Conservation (phyloP, 331 rosid species). For the Arachis monticola region DNA sequence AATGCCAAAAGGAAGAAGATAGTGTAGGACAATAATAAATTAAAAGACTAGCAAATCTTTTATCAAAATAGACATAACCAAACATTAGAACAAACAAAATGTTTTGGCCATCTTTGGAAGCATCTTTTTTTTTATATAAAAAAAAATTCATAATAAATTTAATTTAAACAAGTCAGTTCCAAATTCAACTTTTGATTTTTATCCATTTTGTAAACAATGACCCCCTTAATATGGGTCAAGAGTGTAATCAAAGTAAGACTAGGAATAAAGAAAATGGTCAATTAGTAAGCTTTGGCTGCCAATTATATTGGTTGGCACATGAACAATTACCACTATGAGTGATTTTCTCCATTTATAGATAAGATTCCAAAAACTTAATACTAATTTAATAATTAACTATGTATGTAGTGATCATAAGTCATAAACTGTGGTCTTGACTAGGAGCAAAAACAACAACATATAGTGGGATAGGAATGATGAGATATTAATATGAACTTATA, state of each 20-base stretch:
- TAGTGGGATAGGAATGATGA: neutral
- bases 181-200: slow-evolving; percentile 31
- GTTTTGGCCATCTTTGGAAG: slow-evolving; percentile 35
- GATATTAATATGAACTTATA: neutral
- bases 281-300: slow-evolving; percentile 29
- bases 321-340: slow-evolving; percentile 15
- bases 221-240: neutral
- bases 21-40: neutral
- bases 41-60: slow-evolving; percentile 22
- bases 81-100: slow-evolving; percentile 46
- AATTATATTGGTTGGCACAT: slow-evolving; percentile 26
- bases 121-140: slow-evolving; percentile 1
- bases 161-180: slow-evolving; percentile 19
- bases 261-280: neutral
- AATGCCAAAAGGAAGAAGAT: slow-evolving; percentile 51
- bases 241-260: slow-evolving; percentile 4
- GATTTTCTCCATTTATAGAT: slow-evolving; percentile 5
- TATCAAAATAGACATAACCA: slow-evolving; percentile 29
- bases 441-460: slow-evolving; percentile 12
- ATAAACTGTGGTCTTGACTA: slow-evolving; percentile 33
- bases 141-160: neutral
- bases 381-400: neutral
- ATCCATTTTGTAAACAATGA: neutral
- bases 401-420: slow-evolving; percentile 27
- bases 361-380: slow-evolving; percentile 31